Percentiles rank a stretch among this genome's conserved stretches.
Conservation (phyloP, 1,284 basidiomycete species). For the Lignosus rhinocerotis region DNA sequence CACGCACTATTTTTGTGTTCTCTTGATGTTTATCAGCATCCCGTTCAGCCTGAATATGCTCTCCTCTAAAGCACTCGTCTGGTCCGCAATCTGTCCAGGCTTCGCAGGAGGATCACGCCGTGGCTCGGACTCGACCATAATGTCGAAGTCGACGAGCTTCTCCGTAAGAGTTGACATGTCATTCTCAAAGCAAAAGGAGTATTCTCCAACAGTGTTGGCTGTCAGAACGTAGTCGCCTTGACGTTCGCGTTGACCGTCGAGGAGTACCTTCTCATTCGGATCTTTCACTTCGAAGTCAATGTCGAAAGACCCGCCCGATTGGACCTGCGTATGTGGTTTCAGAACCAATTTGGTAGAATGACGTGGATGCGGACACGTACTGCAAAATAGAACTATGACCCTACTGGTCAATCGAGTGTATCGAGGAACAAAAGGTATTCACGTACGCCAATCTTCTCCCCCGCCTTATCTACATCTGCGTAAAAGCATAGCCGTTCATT, state of each 20-base stretch:
- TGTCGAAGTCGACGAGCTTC: conserved; percentile 95
- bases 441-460: conserved; percentile 87
- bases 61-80: conserved; percentile 90
- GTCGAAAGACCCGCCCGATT: conserved; percentile 96
- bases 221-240: conserved; percentile 98
- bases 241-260: conserved; percentile 85
- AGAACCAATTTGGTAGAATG: conserved; percentile 31
- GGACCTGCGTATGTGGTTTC: conserved; percentile 56
- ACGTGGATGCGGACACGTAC: conserved; percentile 37
- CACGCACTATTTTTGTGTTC: conserved; percentile 88
- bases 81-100: conserved; percentile 83
- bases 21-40: conserved; percentile 82
- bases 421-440: not conserved
- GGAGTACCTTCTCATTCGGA: conserved; percentile 83
- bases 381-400: conserved; percentile 45
- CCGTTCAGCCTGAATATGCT: conserved; percentile 88
- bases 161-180: conserved; percentile 89
- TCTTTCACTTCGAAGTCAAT: conserved; percentile 94
- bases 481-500: conserved; percentile 94
- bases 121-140: conserved; percentile 96
- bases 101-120: conserved; percentile 80
- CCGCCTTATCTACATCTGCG: conserved; percentile 93
- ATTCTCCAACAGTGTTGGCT: conserved; percentile 92
- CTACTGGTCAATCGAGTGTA: not conserved
- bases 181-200: conserved; percentile 98